Conservation (phyloP, 768 basidiomycete genomes). For the Strobilomyces confusus region DNA sequence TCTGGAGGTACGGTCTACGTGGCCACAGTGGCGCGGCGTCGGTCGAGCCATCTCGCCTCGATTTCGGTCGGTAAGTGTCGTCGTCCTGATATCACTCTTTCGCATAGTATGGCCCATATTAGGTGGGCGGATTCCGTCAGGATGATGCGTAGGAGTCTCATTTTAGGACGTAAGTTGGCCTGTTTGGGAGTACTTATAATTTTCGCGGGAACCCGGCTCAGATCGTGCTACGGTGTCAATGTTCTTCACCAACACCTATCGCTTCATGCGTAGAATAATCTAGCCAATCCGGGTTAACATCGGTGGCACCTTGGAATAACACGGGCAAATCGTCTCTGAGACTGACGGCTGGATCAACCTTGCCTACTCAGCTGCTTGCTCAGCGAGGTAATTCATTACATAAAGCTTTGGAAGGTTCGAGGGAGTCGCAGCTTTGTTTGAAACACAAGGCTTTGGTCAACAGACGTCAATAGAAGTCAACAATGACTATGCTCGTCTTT, state of each 20-base stretch:
- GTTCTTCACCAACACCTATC: no score
- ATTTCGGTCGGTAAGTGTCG: background rate
- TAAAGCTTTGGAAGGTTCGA: background rate
- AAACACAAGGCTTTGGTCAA: constrained; percentile 20
- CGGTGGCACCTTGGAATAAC: background rate
- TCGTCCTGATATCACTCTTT: background rate
- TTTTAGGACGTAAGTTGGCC: background rate
- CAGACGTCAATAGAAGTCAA: constrained; percentile 27
- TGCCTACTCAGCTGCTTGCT: no score
- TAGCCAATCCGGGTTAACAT: background rate
- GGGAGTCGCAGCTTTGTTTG: constrained; percentile 10
- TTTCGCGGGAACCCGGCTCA: no score
- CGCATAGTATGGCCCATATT: background rate
- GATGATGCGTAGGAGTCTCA: background rate
- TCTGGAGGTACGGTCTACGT: background rate
- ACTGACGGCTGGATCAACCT: background rate
- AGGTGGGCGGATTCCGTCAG: background rate
- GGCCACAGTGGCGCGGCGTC: background rate
- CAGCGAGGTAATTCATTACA: no score
- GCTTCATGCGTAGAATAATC: no score
- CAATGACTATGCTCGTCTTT: constrained; percentile 23
- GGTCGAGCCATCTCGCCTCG: background rate
- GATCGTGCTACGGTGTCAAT: no score
- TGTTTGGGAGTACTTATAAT: no score
- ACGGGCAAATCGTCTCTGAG: background rate